Base-by-base conservation (phyloP, 257 asterid species). In the Primulina tabacum region DNA sequence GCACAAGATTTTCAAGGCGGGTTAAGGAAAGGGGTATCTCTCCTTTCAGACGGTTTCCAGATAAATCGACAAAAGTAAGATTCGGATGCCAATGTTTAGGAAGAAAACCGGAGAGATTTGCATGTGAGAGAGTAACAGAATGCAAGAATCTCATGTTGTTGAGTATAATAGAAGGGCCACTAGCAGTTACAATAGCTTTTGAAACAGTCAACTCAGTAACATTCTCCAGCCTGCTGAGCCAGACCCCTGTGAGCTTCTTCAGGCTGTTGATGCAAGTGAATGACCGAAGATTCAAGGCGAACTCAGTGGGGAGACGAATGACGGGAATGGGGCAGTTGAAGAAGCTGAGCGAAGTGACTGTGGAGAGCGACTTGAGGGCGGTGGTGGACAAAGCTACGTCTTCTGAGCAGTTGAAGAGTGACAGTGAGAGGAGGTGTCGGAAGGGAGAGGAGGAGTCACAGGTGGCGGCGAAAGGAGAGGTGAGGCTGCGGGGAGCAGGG, bases 391-490 rank as follows among this genome's bases (percentile, higher is more conserved):
- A 60, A 2, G 87, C 84, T 34, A 89, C 85, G 57, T 86, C 97
- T 28, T 82, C 94, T 4, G 97, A 85, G 88, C 97, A 94, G 84
- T 94, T 86, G 70, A 89, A 26, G 53, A 94, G 87, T 0, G 88
- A 85, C 67, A 94, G 93, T 11, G 97, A 88, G 81, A 84, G 16
- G 77, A 94, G 87, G 85, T 85, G 92, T 81, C 96, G 88, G 79
- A 81, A 89, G 43, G 97, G 99, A 70, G 73, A 9, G 77, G 88
- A 18, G 73, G 81, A 62, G 86, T 92, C 98, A 73, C 98, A 92
- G 50, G 78, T 63, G 71, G 80, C 71, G 55, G 80, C 59, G 87
- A 85, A 85, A 11, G 84, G 89, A 73, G 81, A 37, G 79, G 71
- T 69, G 85, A 34, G 74, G 81, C 33, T 77, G 75, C 1, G 89